Evolutionary conservation across 257 asterid genomes (phyloP).

Genomic region (Petrea volubilis): DNA sequence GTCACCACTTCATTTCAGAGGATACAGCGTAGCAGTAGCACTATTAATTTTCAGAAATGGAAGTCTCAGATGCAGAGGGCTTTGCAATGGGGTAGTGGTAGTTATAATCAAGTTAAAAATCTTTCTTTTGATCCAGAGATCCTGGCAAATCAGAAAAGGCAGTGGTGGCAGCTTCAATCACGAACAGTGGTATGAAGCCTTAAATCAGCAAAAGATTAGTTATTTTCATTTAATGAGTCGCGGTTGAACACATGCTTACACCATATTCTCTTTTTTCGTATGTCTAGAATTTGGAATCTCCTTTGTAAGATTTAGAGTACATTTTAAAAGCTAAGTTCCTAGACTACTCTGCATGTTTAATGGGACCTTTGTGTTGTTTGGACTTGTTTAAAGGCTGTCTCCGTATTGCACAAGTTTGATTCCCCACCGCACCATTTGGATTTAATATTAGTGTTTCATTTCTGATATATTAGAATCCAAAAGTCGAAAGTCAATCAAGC

Average conservation of each 20-base stretch:
- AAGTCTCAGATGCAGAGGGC: constrained; percentile 65
- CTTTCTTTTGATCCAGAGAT: constrained; percentile 62
- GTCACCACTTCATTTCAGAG: constrained; percentile 32
- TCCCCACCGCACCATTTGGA: background rate
- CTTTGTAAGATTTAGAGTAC: background rate
- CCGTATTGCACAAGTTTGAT: background rate
- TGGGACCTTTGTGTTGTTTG: background rate
- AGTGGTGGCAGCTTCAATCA: constrained; percentile 66
- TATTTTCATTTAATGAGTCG: background rate
- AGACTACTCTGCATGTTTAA: background rate
- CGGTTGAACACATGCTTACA: background rate
- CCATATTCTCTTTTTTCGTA: background rate
- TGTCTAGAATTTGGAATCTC: background rate
- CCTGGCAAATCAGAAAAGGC: constrained; percentile 68
- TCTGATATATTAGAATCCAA: background rate
- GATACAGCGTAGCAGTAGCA: constrained; percentile 34
- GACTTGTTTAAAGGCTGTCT: background rate
- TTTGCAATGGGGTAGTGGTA: constrained; percentile 49
- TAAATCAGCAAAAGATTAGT: background rate
- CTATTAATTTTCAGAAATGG: constrained; percentile 42
- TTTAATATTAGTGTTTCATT: background rate
- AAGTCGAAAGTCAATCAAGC: background rate
- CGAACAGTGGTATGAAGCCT: constrained; percentile 48
- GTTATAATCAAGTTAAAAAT: constrained; percentile 36
- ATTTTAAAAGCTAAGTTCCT: background rate